Conservation (phyloP, 345 rosid genomes). For the Aethionema arabicum region DNA sequence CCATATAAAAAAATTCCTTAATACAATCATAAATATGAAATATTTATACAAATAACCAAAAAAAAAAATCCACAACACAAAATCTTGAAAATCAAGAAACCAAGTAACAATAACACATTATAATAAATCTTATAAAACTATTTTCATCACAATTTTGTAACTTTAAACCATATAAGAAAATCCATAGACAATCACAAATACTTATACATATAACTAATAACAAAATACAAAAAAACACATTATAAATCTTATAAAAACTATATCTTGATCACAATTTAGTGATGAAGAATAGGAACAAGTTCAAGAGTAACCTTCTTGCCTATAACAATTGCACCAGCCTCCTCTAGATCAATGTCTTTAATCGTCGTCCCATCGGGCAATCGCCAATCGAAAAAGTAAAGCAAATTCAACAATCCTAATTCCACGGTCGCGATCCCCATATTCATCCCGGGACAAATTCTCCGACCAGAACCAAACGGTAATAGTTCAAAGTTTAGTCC, state of each 20-base stretch:
- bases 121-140: too few species aligned
- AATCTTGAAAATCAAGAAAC: neutral
- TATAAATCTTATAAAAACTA: too few species aligned
- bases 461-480: constrained; percentile 59
- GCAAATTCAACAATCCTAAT: constrained; percentile 32
- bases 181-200: too few species aligned
- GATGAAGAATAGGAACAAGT: constrained; percentile 24
- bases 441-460: constrained; percentile 51
- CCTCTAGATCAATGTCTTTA: constrained; percentile 26
- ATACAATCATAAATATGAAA: too few species aligned
- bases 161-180: too few species aligned
- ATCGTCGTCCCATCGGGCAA: constrained; percentile 26
- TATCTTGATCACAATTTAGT: neutral
- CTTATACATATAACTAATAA: too few species aligned
- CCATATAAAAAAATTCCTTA: too few species aligned
- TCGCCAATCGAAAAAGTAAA: constrained; percentile 33
- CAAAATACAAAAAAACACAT: too few species aligned
- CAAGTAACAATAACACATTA: too few species aligned
- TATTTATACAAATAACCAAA: too few species aligned
- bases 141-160: neutral
- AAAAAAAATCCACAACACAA: neutral
- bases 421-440: constrained; percentile 33
- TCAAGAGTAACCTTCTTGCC: constrained; percentile 37
- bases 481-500: constrained; percentile 48
- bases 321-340: constrained; percentile 20